Evolutionary conservation across 1,284 basidiomycete genomes (phyloP), one percentile per base, ranked within the genome.

Genomic region (Ustilago tritici): DNA sequence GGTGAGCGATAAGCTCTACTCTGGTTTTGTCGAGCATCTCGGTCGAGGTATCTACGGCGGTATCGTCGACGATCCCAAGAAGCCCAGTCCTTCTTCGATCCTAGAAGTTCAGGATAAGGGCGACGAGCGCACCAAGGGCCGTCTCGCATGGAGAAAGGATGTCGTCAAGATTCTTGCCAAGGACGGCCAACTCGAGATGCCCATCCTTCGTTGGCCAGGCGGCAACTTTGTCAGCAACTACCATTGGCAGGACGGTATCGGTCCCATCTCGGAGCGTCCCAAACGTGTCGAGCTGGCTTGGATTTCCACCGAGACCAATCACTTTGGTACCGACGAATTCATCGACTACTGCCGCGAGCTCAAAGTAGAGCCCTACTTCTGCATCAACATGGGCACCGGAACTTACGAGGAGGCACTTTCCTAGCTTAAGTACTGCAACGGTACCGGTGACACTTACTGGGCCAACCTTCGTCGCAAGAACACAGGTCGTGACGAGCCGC

Each of bases 401-500:
- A 90, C 90, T 0, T 86, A 90, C 28, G 90, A 91, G 68, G 90
- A 91, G 60, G 90, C 90, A 0, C 86, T 92, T n/a, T 89, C 88
- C 2, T 91, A 91, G 90, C 79, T 91, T 31, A 91, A 91, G 71
- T 91, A 91, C 84, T 91, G 90, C 81, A 91, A 91, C 78, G 89
- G 87, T 2, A 87, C 84, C 0, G 86, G 86, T 7, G 88, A 87
- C 80, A 91, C 89, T 0, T 86, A 90, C 82, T 91, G 90, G 85
- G 91, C 91, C 19, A 91, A 91, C 79, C 86, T 91, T 15, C 81
- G 88, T 11, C 88, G 90, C 9, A 88, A 90, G 62, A 88, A 90
- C 82, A 89, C 91, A 54, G 91, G 91, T 0, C 88, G 89, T 50
- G 87, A 89, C 47, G 89, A 90, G 78, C 90, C 91, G 8, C 90